These are phyloP conservation scores for Aspergillus viridinutans DNA, from an alignment of 2,329 filamentous ascomycete species.

Conservation along the genomic window DNA sequence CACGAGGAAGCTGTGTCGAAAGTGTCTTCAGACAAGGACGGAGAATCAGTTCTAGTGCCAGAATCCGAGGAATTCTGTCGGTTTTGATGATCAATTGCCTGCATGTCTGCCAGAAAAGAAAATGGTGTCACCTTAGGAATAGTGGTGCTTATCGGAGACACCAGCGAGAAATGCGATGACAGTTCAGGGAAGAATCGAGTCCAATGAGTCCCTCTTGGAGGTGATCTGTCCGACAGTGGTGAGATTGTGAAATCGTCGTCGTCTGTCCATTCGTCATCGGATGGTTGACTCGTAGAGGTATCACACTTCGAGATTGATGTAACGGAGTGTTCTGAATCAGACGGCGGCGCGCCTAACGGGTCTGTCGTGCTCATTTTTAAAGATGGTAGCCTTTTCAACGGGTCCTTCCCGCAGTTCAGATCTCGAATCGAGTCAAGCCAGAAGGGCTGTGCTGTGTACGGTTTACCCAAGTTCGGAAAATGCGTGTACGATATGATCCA, in stretches of 20 bases:
- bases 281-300: background rate
- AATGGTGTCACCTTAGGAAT: conserved; percentile 2
- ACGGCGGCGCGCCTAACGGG: background rate
- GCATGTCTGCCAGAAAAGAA: background rate
- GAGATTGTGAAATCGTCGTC: conserved; percentile 19
- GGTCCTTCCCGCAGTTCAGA: background rate
- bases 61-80: background rate
- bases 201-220: conserved; percentile 16
- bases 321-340: background rate
- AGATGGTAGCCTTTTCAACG: background rate
- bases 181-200: conserved; percentile 30
- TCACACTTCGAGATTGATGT: background rate
- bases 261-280: conserved; percentile 4
- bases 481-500: background rate
- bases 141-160: conserved; percentile 20
- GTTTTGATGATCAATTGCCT: background rate
- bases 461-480: background rate
- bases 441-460: background rate
- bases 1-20: conserved; percentile 32
- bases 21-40: conserved; percentile 21
- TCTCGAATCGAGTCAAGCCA: background rate
- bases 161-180: conserved; percentile 21
- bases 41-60: conserved; percentile 10
- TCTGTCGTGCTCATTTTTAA: background rate
- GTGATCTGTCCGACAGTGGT: conserved; percentile 18